Evolutionary conservation across 257 asterid genomes (phyloP), one percentile per base, ranked within the genome.

Genomic region (Nicotiana otophora): DNA sequence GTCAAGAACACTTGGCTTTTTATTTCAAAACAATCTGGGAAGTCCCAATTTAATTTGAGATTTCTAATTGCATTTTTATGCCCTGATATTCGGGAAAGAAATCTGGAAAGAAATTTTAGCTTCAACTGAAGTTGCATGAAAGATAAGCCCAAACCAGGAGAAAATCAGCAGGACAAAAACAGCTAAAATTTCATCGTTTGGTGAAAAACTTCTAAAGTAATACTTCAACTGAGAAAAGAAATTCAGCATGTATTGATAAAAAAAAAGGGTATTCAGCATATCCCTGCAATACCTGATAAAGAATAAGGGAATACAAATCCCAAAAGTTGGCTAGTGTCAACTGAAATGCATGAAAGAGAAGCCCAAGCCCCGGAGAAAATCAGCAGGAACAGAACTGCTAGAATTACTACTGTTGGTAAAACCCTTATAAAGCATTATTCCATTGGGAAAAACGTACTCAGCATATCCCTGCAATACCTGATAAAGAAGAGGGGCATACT

Each of bases 401-500:
- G 64, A 58, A 19, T 19, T 58, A 17, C 64, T 8, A 19, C 12
- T 58, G 8, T 16, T 55, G 61, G 61, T 55, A 55, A 55, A 55
- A 55, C 5, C n/a, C 20, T 19, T 58, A 7, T 17, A 58, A 58
- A 17, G n/a, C n/a, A n/a, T 19, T 36, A 36, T 36, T 53, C 10
- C 64, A 34, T 46, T 60, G 77, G 5, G 46, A 8, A 34, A 48
- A 82, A 31, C 63, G 30, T 46, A 26, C 42, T 65, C 65, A 51
- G 26, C 20, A 28, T 39, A 34, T 81, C 54, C 67, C 61, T 2
- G 4, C 11, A 72, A 69, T 88, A 96, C 99, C 98, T 96, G 99
- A 87, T 92, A 89, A 82, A 96, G 97, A 86, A 96, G 95, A 75
- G 98, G 98, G 74, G 98, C 99, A 82, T 96, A 94, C 90, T 96